Evolutionary conservation across 1,284 basidiomycete genomes (phyloP).

Genomic region (Cerrena zonata): DNA sequence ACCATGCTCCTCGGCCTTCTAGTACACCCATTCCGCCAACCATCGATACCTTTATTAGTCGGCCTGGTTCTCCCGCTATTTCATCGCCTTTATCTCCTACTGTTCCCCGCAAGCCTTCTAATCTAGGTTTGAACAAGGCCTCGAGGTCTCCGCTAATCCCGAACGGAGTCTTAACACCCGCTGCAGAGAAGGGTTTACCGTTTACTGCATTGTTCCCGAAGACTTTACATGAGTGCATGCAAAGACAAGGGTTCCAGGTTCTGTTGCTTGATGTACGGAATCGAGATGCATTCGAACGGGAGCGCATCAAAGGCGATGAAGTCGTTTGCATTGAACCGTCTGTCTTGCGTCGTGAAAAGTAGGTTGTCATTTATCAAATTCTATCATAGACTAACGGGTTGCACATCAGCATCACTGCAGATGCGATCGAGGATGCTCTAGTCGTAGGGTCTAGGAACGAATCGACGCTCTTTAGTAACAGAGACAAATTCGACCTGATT

Average conservation of each 20-base stretch:
- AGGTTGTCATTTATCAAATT: constrained; percentile 24
- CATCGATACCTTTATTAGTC: constrained; percentile 50
- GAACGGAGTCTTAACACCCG: constrained; percentile 19
- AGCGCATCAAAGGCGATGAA: constrained; percentile 66
- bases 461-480: constrained; percentile 66
- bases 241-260: constrained; percentile 52
- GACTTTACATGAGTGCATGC: constrained; percentile 57
- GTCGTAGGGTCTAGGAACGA: constrained; percentile 69
- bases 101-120: constrained; percentile 42
- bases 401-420: constrained; percentile 54
- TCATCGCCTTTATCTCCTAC: constrained; percentile 30
- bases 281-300: constrained; percentile 69
- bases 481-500: constrained; percentile 86
- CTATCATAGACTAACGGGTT: not conserved
- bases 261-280: constrained; percentile 81
- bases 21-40: constrained; percentile 67
- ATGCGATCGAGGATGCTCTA: constrained; percentile 73
- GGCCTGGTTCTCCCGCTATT: constrained; percentile 49
- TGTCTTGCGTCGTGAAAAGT: constrained; percentile 67
- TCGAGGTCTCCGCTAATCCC: constrained; percentile 18
- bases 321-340: constrained; percentile 84
- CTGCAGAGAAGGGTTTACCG: constrained; percentile 42
- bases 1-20: constrained; percentile 53
- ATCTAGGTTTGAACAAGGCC: constrained; percentile 30
- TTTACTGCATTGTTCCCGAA: constrained; percentile 54